Conservation (phyloP, 78 protist genomes). For the Diacronema lutheri region DNA sequence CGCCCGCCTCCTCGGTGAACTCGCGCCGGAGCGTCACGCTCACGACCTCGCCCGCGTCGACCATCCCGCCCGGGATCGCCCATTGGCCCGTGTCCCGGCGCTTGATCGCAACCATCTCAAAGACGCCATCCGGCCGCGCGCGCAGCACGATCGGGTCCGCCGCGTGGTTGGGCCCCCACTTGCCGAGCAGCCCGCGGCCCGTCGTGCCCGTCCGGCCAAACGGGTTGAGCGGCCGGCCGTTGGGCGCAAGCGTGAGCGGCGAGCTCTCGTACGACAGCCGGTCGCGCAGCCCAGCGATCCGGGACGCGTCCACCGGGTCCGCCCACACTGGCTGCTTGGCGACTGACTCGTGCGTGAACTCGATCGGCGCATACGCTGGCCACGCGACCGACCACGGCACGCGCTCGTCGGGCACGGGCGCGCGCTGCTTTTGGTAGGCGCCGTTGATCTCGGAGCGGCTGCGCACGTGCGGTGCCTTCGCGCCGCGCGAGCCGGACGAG, state of each 20-base stretch:
- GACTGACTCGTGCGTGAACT: neutral
- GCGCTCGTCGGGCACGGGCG: too few species aligned
- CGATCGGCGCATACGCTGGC: neutral
- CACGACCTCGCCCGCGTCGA: conserved; percentile 41
- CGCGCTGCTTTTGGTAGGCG: too few species aligned
- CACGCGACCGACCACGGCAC: too few species aligned
- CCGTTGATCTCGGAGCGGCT: too few species aligned
- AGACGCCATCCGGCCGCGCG: neutral
- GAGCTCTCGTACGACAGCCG: neutral
- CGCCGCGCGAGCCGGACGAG: too few species aligned
- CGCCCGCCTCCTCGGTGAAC: neutral
- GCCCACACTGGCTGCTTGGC: neutral
- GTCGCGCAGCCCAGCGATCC: neutral
- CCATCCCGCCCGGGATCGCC: conserved; percentile 62
- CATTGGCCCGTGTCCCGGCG: conserved; percentile 34
- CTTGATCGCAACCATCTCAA: conserved; percentile 20
- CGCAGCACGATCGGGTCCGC: conserved; percentile 19
- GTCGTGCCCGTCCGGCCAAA: neutral
- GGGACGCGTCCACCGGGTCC: neutral
- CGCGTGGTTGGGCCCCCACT: conserved; percentile 17
- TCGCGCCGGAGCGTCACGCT: conserved; percentile 7
- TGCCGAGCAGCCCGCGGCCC: conserved; percentile 4
- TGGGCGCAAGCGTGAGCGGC: neutral
- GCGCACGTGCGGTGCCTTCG: neutral
- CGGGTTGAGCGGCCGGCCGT: neutral